These are phyloP conservation scores for Botrytis paeoniae DNA, from an alignment of 2,329 filamentous ascomycete species.

Conservation along the genomic window DNA sequence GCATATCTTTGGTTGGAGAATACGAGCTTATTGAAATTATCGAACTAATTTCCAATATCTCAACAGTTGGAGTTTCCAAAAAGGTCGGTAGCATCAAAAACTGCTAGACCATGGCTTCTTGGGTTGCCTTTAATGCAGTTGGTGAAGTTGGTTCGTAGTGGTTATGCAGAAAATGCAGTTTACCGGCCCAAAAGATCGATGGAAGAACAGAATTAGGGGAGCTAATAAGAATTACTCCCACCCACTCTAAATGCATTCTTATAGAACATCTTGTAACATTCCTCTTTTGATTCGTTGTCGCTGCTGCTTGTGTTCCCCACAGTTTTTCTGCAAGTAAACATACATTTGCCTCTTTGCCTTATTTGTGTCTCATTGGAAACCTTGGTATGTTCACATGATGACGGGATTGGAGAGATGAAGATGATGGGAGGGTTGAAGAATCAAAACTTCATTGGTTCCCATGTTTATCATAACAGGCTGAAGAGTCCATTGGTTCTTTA, in stretches of 20 bases:
- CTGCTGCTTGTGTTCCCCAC: neutral
- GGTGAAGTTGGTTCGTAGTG: neutral
- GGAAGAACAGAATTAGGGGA: neutral
- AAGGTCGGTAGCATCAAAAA: neutral
- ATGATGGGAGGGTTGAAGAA: neutral
- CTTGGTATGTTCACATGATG: neutral
- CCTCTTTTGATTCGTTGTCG: neutral
- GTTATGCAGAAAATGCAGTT: neutral
- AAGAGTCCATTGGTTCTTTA: neutral
- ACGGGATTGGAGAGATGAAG: neutral
- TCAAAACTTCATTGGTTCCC: neutral
- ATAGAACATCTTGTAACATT: neutral
- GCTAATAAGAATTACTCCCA: neutral
- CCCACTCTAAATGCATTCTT: neutral
- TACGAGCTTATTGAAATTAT: neutral
- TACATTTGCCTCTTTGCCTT: neutral
- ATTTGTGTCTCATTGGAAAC: neutral
- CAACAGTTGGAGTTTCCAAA: conserved; percentile 1
- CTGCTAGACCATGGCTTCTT: neutral
- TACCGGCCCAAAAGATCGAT: neutral
- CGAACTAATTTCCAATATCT: neutral
- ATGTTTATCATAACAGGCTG: neutral
- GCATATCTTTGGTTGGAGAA: conserved; percentile 11
- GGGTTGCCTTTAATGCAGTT: conserved; percentile 1
- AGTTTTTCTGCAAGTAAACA: neutral